Evolutionary conservation across 345 rosid genomes (phyloP).

Genomic region (Aethionema arabicum): DNA sequence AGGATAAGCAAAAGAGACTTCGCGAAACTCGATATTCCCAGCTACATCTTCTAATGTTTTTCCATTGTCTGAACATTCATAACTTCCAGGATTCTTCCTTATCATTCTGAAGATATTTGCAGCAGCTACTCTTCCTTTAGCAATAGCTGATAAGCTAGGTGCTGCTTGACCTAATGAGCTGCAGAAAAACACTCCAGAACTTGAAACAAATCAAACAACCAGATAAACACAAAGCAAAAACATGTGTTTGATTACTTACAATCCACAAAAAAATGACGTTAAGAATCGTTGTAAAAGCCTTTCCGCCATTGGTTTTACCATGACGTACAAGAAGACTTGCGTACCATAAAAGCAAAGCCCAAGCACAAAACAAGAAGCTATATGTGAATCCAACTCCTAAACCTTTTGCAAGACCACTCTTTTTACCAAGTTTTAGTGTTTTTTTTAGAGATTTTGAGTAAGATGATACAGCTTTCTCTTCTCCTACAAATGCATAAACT

Average conservation of each 20-base stretch:
- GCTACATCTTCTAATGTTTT: slow-evolving; percentile 42
- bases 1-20: slow-evolving; percentile 67
- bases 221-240: slow-evolving; percentile 19
- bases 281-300: slow-evolving; percentile 73
- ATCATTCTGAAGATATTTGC: slow-evolving; percentile 62
- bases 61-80: slow-evolving; percentile 40
- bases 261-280: slow-evolving; percentile 76
- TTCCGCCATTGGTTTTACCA: slow-evolving; percentile 60
- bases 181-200: slow-evolving; percentile 9
- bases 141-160: slow-evolving; percentile 70
- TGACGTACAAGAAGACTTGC: slow-evolving; percentile 72
- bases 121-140: slow-evolving; percentile 71
- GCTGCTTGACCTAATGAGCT: slow-evolving; percentile 83
- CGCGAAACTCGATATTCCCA: slow-evolving; percentile 60
- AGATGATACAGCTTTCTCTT: slow-evolving; percentile 56
- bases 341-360: slow-evolving; percentile 71
- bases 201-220: slow-evolving; percentile 7
- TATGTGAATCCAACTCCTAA: slow-evolving; percentile 74
- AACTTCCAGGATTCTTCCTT: slow-evolving; percentile 31
- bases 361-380: slow-evolving; percentile 66
- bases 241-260: slow-evolving; percentile 45
- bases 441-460: slow-evolving; percentile 58
- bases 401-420: slow-evolving; percentile 70
- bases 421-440: slow-evolving; percentile 60
- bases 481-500: slow-evolving; percentile 79